Evolutionary conservation across 495 filamentous ascomycete genomes (phyloP), one percentile per base, ranked within the genome.

Genomic region (Penicillium parvum): DNA sequence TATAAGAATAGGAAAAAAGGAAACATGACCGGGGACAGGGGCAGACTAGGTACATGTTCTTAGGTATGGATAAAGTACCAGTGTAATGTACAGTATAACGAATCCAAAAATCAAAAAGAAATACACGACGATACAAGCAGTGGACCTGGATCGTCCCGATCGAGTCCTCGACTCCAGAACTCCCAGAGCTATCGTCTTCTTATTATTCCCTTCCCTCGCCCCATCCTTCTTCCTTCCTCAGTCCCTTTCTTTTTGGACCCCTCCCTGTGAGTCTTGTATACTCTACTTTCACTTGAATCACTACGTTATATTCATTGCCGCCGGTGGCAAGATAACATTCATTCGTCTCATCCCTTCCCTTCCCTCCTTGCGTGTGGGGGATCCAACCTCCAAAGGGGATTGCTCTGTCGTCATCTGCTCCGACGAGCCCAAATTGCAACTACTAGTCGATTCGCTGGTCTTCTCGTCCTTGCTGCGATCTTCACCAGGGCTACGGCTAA

Each of bases 401-500:
- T 39, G 33, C 40, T n/a, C 14, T 37, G 40, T 60, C 49, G 52
- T 50, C 53, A 57, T 39, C 41, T 18, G 19, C 28, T 40, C n/a
- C n/a, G n/a, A n/a, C n/a, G n/a, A n/a, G n/a, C n/a, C n/a, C n/a
- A n/a, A n/a, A 29, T 40, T 53, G 45, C 45, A 33, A 52, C 44
- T 37, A n/a, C n/a, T n/a, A n/a, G n/a, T 48, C 43, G 33, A 43
- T 37, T 37, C 14, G n/a, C 23, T 28, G 39, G 26, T 40, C 41
- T 52, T 41, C 32, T 47, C 47, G 55, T 65, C 65, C 65, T 69
- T 69, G 63, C 65, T 59, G 49, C 54, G 45, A 60, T 47, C 47
- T 47, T 57, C 43, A 37, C 43, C 42, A 26, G 23, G 19, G 26
- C 43, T 42, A 58, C 37, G 55, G 34, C 38, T 50, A 35, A 21